phyloP scores from a whole-genome alignment of 2,329 filamentous ascomycete genomes.

The Exophiala aquamarina region DNA sequence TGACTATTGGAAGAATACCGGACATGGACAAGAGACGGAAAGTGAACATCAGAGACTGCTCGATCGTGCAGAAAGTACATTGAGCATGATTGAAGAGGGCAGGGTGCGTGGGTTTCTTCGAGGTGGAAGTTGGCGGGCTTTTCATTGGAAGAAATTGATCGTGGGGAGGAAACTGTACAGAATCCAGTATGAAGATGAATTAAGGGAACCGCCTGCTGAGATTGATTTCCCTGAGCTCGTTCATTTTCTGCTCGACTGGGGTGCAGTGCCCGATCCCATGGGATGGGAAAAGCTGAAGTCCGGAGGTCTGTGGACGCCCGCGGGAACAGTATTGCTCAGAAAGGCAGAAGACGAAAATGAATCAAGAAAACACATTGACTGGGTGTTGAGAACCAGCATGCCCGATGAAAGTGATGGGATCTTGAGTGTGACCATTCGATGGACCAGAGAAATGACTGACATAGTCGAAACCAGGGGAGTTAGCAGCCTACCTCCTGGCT shows the following conservation, averaged over 20 bases:
- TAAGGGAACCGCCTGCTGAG: constrained; percentile 49
- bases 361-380: constrained; percentile 44
- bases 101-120: constrained; percentile 51
- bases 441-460: constrained; percentile 41
- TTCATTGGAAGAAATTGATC: constrained; percentile 64
- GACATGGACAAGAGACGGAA: constrained; percentile 10
- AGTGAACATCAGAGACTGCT: constrained; percentile 33
- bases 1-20: constrained; percentile 59
- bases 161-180: constrained; percentile 64
- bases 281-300: constrained; percentile 59
- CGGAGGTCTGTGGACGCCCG: constrained; percentile 61
- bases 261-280: constrained; percentile 60
- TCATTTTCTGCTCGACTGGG: constrained; percentile 62
- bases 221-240: constrained; percentile 61
- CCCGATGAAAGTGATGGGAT: constrained; percentile 62
- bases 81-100: constrained; percentile 26
- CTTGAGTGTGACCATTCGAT: constrained; percentile 57
- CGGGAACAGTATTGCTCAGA: constrained; percentile 57
- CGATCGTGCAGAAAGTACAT: constrained; percentile 19
- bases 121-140: constrained; percentile 64
- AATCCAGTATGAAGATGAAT: constrained; percentile 59
- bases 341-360: constrained; percentile 39
- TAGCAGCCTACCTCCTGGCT: constrained; percentile 59
- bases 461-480: constrained; percentile 55
- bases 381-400: constrained; percentile 54